Percentiles rank a stretch among this genome's conserved stretches.
phyloP scores from a whole-genome alignment of 2,329 filamentous ascomycete species.

The Furcasterigmium furcatum region DNA sequence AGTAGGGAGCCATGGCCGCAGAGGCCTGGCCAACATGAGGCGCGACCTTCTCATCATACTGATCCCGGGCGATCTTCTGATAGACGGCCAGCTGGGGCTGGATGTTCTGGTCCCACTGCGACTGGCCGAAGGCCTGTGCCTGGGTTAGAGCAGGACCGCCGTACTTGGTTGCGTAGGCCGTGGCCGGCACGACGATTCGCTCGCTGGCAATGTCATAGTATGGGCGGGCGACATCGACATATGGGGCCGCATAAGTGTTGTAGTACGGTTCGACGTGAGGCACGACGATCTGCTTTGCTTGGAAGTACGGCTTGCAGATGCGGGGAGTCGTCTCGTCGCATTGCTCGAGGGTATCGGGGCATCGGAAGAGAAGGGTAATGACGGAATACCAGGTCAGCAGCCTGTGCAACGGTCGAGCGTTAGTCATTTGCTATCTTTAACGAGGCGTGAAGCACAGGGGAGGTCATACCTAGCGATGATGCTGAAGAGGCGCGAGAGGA shows the following conservation, averaged over 20 bases:
- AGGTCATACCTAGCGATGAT: constrained; percentile 49
- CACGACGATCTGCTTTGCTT: constrained; percentile 57
- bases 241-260: constrained; percentile 76
- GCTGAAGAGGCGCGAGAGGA: constrained; percentile 40
- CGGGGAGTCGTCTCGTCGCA: constrained; percentile 68
- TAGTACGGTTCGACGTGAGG: constrained; percentile 87
- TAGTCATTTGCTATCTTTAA: neutral
- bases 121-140: constrained; percentile 60
- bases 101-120: constrained; percentile 76
- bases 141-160: constrained; percentile 70
- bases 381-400: constrained; percentile 84
- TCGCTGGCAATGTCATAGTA: constrained; percentile 66
- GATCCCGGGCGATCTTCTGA: constrained; percentile 54
- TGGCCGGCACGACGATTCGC: constrained; percentile 65
- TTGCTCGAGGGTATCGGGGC: constrained; percentile 66
- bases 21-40: constrained; percentile 68
- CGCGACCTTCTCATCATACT: constrained; percentile 69
- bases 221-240: constrained; percentile 72
- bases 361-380: constrained; percentile 76
- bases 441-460: neutral
- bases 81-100: constrained; percentile 71
- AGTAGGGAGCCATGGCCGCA: constrained; percentile 66
- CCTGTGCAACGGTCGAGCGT: constrained; percentile 37
- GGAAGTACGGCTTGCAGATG: constrained; percentile 81
- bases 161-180: constrained; percentile 66